Evolutionary conservation across 768 basidiomycete genomes (phyloP).

Genomic region (Cystofilobasidium ferigula): DNA sequence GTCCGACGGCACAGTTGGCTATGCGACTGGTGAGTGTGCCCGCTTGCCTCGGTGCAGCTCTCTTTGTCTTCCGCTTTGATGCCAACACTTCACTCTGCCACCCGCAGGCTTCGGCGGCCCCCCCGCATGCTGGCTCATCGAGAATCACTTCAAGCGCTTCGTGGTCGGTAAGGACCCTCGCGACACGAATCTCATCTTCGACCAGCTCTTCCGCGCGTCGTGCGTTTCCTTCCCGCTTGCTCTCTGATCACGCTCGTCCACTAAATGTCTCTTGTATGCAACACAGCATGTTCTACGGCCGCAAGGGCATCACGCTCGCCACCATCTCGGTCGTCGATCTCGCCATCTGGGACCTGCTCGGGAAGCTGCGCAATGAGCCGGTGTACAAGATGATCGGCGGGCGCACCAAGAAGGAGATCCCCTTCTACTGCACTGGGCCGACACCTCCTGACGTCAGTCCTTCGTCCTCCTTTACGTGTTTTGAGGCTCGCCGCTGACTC

Average conservation of each 20-base stretch:
- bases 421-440: conserved; percentile 40
- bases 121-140: conserved; percentile 40
- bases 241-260: not conserved
- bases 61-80: not conserved
- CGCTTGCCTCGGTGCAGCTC: not conserved
- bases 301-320: conserved; percentile 39
- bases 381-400: conserved; percentile 43
- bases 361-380: conserved; percentile 40
- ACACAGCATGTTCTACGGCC: conserved; percentile 39
- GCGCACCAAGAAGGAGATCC: conserved; percentile 39
- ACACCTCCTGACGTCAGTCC: conserved; percentile 31
- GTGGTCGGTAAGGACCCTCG: conserved; percentile 40
- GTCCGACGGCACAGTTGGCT: conserved; percentile 39
- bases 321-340: conserved; percentile 41
- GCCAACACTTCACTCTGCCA: not conserved
- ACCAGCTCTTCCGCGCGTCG: conserved; percentile 33
- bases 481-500: not conserved
- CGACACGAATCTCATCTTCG: conserved; percentile 41
- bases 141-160: conserved; percentile 41
- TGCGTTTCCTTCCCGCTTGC: not conserved
- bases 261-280: too few relatives aligned
- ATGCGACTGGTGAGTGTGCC: conserved; percentile 35
- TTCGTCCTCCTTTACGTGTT: not conserved
- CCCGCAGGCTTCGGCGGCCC: conserved; percentile 36
- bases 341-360: conserved; percentile 40